phyloP scores from a whole-genome alignment of 495 filamentous ascomycete genomes.

The Tirmania nivea region DNA sequence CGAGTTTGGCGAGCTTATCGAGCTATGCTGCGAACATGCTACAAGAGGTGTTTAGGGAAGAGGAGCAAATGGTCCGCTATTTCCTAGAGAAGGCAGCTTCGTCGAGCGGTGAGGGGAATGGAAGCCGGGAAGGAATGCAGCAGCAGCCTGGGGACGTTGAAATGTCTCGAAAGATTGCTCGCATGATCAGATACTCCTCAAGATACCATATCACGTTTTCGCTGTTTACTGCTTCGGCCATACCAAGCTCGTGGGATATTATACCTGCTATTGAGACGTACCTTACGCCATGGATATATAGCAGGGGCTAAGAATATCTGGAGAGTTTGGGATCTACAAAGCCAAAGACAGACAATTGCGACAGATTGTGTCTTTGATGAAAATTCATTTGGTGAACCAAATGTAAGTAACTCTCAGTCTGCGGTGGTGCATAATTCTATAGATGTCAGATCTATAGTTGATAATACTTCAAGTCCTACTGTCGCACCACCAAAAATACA shows the following conservation, averaged over 20 bases:
- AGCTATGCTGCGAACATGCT: conserved; percentile 62
- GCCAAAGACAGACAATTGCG: too few species aligned
- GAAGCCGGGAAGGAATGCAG: neutral
- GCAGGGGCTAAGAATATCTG: too few species aligned
- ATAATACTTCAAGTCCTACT: too few species aligned
- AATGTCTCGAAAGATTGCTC: conserved; percentile 42
- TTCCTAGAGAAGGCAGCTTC: conserved; percentile 38
- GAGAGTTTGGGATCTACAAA: too few species aligned
- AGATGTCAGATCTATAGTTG: too few species aligned
- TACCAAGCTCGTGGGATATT: conserved; percentile 80
- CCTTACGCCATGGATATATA: conserved; percentile 33
- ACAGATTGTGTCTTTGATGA: too few species aligned
- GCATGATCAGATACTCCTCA: conserved; percentile 74
- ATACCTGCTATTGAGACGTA: conserved; percentile 62
- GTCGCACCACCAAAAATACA: too few species aligned
- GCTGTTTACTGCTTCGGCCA: conserved; percentile 56
- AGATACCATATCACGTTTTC: conserved; percentile 95
- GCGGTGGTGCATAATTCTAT: too few species aligned
- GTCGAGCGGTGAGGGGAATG: conserved; percentile 1
- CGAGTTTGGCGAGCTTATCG: conserved; percentile 52
- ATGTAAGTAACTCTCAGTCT: too few species aligned
- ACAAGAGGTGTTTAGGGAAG: conserved; percentile 64
- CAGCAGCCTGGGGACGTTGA: conserved; percentile 23
- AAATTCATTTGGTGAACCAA: too few species aligned
- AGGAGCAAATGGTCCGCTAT: conserved; percentile 71